These are phyloP conservation scores for Iberis amara DNA, from an alignment of 441 rosid species.

Conservation along the genomic window DNA sequence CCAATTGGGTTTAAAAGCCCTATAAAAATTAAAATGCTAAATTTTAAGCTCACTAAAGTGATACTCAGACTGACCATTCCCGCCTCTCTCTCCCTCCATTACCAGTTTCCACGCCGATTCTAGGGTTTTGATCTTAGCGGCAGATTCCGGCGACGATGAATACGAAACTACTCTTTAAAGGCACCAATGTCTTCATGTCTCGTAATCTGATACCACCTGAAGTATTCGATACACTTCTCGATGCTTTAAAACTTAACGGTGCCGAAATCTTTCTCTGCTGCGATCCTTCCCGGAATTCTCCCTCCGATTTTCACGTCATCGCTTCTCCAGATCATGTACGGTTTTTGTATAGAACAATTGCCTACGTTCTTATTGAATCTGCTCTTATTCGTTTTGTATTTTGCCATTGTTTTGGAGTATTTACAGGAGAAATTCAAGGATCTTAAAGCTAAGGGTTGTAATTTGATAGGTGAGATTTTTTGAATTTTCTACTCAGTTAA, in stretches of 20 bases:
- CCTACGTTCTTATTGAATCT: background rate
- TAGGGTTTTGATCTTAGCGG: background rate
- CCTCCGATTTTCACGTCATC: slow-evolving; percentile 77
- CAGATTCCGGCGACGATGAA: slow-evolving; percentile 29
- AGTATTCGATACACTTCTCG: slow-evolving; percentile 76
- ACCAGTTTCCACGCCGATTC: background rate
- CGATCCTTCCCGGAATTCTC: slow-evolving; percentile 76
- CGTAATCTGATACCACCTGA: slow-evolving; percentile 87
- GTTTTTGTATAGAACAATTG: background rate
- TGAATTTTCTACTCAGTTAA: background rate
- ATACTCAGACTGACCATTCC: too few relatives aligned
- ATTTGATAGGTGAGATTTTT: slow-evolving; percentile 56
- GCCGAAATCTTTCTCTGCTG: slow-evolving; percentile 87
- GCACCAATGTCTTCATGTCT: slow-evolving; percentile 74
- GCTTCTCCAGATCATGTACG: slow-evolving; percentile 70
- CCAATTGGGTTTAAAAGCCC: too few relatives aligned
- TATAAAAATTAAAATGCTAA: too few relatives aligned
- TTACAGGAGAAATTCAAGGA: slow-evolving; percentile 83
- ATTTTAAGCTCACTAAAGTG: too few relatives aligned
- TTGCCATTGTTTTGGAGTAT: background rate
- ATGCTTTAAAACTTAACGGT: slow-evolving; percentile 76
- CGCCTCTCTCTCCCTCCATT: too few relatives aligned
- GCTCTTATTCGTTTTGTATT: background rate
- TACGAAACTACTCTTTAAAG: slow-evolving; percentile 66
- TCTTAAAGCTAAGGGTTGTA: slow-evolving; percentile 80